Evolutionary conservation across 2,329 filamentous ascomycete species (phyloP).

Genomic region (Metarhizium album): DNA sequence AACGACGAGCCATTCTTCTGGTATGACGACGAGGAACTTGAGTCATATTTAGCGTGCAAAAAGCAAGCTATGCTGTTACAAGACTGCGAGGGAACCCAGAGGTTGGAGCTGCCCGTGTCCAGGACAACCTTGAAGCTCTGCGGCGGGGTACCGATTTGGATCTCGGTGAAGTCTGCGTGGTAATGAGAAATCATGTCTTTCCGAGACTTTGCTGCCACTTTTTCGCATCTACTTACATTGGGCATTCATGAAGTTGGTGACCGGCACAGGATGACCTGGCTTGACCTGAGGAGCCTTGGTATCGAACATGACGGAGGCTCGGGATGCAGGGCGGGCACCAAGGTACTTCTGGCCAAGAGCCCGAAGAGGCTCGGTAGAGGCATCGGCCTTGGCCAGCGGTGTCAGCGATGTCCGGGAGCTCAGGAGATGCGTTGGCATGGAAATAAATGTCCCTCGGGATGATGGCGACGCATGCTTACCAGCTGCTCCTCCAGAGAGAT

Average conservation of each 20-base stretch:
- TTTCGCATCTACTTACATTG: slow-evolving; percentile 62
- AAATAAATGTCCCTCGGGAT: not conserved
- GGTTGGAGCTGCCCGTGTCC: slow-evolving; percentile 96
- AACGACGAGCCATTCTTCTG: slow-evolving; percentile 90
- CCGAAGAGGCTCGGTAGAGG: slow-evolving; percentile 74
- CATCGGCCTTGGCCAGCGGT: slow-evolving; percentile 46
- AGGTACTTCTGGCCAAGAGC: slow-evolving; percentile 94
- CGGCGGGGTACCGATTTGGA: slow-evolving; percentile 80
- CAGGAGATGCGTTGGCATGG: slow-evolving; percentile 9
- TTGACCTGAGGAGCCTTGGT: slow-evolving; percentile 56
- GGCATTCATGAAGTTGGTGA: slow-evolving; percentile 97
- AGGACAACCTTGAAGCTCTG: slow-evolving; percentile 98
- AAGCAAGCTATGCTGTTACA: slow-evolving; percentile 97
- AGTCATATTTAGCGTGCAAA: slow-evolving; percentile 94
- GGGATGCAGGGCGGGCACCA: slow-evolving; percentile 57
- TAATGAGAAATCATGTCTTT: not conserved
- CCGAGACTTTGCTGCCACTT: not conserved
- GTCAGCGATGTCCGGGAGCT: slow-evolving; percentile 3
- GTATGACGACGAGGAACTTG: slow-evolving; percentile 76
- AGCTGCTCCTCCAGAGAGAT: slow-evolving; percentile 85
- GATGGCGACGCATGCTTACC: slow-evolving; percentile 41
- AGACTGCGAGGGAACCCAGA: slow-evolving; percentile 88
- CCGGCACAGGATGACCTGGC: slow-evolving; percentile 67
- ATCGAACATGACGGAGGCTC: slow-evolving; percentile 70
- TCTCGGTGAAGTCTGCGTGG: slow-evolving; percentile 82